Evolutionary conservation across 768 basidiomycete species (phyloP).

Genomic region (Auriscalpium orientale): DNA sequence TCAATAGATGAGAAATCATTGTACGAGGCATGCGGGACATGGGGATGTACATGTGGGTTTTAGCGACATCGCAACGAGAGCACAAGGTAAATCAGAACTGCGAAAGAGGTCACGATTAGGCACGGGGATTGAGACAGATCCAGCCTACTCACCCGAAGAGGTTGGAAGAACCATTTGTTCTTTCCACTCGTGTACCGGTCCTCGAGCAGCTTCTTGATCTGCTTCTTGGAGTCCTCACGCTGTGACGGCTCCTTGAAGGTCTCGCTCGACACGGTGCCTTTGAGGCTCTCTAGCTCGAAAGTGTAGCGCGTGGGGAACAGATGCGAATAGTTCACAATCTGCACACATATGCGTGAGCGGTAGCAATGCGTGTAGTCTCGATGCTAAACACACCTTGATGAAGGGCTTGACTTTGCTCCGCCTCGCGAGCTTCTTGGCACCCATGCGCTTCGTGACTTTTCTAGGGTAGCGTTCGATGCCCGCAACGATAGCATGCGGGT

Average conservation of each 20-base stretch:
- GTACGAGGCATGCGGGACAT: slow-evolving; percentile 21
- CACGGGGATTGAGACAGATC: no score
- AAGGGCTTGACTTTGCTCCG: slow-evolving; percentile 99
- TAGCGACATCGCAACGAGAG: slow-evolving; percentile 16
- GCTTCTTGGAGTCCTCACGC: slow-evolving; percentile 92
- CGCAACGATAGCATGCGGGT: slow-evolving; percentile 97
- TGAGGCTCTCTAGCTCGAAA: slow-evolving; percentile 91
- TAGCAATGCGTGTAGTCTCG: background rate
- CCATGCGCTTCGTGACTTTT: slow-evolving; percentile 97
- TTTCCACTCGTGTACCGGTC: slow-evolving; percentile 90
- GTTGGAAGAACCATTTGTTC: slow-evolving; percentile 97
- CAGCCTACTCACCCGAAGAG: slow-evolving; percentile 56
- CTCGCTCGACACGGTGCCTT: slow-evolving; percentile 75
- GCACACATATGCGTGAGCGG: background rate
- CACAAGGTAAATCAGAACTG: slow-evolving; percentile 29
- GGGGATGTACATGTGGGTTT: slow-evolving; percentile 34
- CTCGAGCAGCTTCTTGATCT: slow-evolving; percentile 92
- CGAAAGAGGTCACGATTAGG: background rate
- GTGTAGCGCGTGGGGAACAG: slow-evolving; percentile 99
- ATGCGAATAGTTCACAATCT: slow-evolving; percentile 98
- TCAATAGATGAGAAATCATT: background rate
- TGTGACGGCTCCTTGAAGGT: slow-evolving; percentile 98
- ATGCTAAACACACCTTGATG: slow-evolving; percentile 72
- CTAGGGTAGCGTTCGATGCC: slow-evolving; percentile 97
- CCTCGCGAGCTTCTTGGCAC: slow-evolving; percentile 86